These are phyloP conservation scores for Herpetomonas tarakana DNA, from an alignment of 208 protist species.

Conservation along the genomic window DNA sequence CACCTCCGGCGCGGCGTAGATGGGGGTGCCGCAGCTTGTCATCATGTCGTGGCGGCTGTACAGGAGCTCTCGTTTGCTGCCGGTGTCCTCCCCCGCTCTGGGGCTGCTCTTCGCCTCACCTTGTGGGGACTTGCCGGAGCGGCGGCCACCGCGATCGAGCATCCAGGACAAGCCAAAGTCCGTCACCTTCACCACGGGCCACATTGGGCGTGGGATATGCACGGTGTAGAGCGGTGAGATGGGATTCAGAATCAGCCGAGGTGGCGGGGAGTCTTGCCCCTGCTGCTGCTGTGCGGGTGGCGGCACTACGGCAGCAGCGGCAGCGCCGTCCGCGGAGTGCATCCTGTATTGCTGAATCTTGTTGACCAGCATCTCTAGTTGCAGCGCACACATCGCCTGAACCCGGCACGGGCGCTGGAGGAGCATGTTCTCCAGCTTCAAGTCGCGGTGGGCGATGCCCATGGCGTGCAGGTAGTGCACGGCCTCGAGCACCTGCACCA, in stretches of 20 bases:
- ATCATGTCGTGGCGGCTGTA: conserved; percentile 42
- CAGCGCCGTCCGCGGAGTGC: not conserved
- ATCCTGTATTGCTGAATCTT: conserved; percentile 13
- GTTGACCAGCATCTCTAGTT: conserved; percentile 38
- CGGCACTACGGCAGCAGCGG: not conserved
- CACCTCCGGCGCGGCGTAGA: conserved; percentile 72
- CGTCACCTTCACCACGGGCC: conserved; percentile 64
- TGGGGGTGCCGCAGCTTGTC: conserved; percentile 68
- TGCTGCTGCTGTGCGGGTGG: not conserved
- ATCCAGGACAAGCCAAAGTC: conserved; percentile 71
- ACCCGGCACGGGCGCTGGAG: conserved; percentile 73
- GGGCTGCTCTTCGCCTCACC: not conserved
- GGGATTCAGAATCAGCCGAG: conserved; percentile 30
- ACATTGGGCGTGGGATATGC: conserved; percentile 37
- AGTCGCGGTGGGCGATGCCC: conserved; percentile 98
- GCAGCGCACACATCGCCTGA: conserved; percentile 27
- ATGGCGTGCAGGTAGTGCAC: conserved; percentile 89
- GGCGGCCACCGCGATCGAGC: conserved; percentile 10
- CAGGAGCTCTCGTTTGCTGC: conserved; percentile 7
- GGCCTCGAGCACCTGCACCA: conserved; percentile 54
- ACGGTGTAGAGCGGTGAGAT: conserved; percentile 43
- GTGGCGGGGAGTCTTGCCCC: not conserved
- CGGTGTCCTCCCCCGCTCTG: conserved; percentile 3
- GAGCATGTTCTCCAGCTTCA: conserved; percentile 99
- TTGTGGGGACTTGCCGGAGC: not conserved